Base-by-base conservation (phyloP, 176 grass and related monocot genomes). In the Oryza rufipogon region DNA sequence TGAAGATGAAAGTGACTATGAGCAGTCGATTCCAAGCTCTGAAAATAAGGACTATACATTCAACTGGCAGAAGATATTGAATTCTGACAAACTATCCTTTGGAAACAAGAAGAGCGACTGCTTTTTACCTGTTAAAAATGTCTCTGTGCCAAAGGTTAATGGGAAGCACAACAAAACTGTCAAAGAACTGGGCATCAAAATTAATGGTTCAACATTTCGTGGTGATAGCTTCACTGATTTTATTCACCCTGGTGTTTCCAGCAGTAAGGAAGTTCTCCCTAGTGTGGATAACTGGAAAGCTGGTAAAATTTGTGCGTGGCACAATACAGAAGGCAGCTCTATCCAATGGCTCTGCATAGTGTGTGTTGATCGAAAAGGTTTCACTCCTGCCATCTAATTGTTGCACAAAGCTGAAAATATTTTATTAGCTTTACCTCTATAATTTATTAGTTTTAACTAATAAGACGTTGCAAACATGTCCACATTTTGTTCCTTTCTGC, bases 281-380 rank as follows among this genome's bases (percentile, higher is more conserved):
- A 83, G 88, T 86, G 86, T 99, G 81, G 96, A 99, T 88, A 86
- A 80, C 67, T 99, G 96, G 93, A 99, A 99, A 87, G 90, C 87
- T 69, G 75, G 86, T 74, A 99, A 95, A 91, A 94, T 99, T 58
- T 85, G 88, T 67, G 68, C 56, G 77, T 99, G 96, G 96, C 96
- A 99, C 69, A 94, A 83, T 77, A 54, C 80, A 1, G 93, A 99
- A 85, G 93, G 93, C 58, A 88, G 73, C 74, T 89, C 91, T 71
- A 66, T 99, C 65, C 89, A 96, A 79, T 99, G 96, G 93, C 85
- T 99, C 82, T 95, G 91, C 75, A 83, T 99, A 69, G 82, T 88
- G 69, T 99, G 89, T 90, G 83, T 96, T 81, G 87, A 92, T 80
- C 89, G 89, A 49, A 93, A 91, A 92, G 91, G 96, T 99, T 85